A percentile compares a stretch with the other conserved stretches of the same genome.
Evolutionary conservation across 2,329 filamentous ascomycete genomes (phyloP).

Genomic region (Oidium heveae): DNA sequence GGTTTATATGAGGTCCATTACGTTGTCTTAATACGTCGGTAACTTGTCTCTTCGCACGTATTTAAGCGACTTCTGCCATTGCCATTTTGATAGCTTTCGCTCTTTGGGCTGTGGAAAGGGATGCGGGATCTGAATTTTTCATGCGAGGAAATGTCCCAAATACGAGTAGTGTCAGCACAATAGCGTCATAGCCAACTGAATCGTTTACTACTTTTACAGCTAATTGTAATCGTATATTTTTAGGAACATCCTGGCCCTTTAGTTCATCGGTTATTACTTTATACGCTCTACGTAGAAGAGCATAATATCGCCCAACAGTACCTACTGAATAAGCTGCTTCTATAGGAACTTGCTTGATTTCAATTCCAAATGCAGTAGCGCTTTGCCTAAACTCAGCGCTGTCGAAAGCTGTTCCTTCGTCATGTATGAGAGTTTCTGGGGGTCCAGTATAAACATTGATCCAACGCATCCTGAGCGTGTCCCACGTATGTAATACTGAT

Average conservation of each 20-base stretch:
- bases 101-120: not conserved
- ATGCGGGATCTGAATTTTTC: not conserved
- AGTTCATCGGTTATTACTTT: not conserved
- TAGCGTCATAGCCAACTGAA: not conserved
- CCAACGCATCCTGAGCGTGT: not conserved
- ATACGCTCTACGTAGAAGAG: not conserved
- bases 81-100: not conserved
- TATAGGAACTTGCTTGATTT: not conserved
- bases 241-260: not conserved
- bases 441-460: not conserved
- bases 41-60: not conserved
- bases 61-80: not conserved
- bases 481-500: not conserved
- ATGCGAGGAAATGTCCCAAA: not conserved
- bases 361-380: not conserved
- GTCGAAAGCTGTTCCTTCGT: not conserved
- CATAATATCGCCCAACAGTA: not conserved
- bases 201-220: not conserved
- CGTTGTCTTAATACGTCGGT: not conserved
- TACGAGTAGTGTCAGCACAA: not conserved
- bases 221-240: not conserved
- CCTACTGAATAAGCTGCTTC: not conserved
- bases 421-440: not conserved
- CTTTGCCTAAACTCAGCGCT: not conserved
- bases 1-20: not conserved